phyloP scores from a whole-genome alignment of 306 rosid species.

The Dicorynia guianensis region DNA sequence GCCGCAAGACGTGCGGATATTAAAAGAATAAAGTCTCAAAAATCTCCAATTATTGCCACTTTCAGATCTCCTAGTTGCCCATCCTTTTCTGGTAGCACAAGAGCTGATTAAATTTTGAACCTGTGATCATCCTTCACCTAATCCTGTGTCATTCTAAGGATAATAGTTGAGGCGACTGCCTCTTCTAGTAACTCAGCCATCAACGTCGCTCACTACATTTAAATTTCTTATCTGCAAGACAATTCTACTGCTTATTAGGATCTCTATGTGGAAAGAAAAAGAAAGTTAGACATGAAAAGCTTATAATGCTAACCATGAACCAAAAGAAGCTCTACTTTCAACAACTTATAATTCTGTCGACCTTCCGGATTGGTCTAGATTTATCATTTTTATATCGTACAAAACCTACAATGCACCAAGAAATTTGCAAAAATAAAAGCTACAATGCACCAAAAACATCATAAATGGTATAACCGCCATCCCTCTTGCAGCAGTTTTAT shows the following conservation, averaged over 20 bases:
- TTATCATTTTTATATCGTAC: background rate
- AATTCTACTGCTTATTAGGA: slow-evolving; percentile 11
- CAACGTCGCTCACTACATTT: slow-evolving; percentile 14
- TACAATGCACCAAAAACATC: slow-evolving; percentile 2
- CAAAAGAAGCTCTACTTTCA: background rate
- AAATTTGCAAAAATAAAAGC: background rate
- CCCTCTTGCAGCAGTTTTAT: slow-evolving; percentile 11
- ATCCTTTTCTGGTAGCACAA: slow-evolving; percentile 15
- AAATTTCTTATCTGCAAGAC: slow-evolving; percentile 15
- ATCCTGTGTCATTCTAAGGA: no score
- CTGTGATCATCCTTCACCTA: no score
- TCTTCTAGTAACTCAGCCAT: background rate
- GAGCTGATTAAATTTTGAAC: background rate
- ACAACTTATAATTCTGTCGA: background rate
- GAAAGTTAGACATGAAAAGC: slow-evolving; percentile 2
- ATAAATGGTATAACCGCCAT: slow-evolving; percentile 11
- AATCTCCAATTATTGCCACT: background rate
- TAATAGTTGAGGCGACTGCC: background rate
- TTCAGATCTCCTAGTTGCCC: background rate
- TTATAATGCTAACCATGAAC: slow-evolving; percentile 22
- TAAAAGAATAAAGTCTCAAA: background rate
- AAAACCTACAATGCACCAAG: background rate
- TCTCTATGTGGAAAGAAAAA: slow-evolving; percentile 14
- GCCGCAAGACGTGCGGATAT: background rate
- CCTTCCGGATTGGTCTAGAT: background rate